Evolutionary conservation across 257 asterid genomes (phyloP), one percentile per base, ranked within the genome.

Genomic region (Solanum boliviense): DNA sequence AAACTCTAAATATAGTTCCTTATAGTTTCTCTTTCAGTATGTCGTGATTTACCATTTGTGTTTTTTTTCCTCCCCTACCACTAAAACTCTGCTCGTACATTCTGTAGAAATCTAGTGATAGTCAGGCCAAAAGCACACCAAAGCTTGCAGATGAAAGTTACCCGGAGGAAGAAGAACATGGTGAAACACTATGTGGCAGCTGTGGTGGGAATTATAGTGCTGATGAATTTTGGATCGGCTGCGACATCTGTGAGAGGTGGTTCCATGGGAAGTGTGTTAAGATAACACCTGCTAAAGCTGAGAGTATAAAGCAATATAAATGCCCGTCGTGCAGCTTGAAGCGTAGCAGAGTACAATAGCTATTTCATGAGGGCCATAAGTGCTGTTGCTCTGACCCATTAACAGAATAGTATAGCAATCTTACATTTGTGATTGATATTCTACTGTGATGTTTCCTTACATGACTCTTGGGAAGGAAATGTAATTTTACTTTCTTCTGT

Each of bases 181-280:
- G 98, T 4, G 98, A 95, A 87, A 93, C 99, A 18, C 94, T 93
- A 13, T 96, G 99, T 21, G 99, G 99, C 44, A 94, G 91, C 93
- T 96, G 99, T 48, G 96, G 95, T 13, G 99, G 99, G 85, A 95
- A 93, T 70, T 96, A 96, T 90, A 95, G 89, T 23, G 96, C 96
- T 5, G 98, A 96, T 32, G 99, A 96, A 91, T 96, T 96, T 91
- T 96, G 99, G 99, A 96, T 96, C 5, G 98, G 99, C 67, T 96
- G 99, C 32, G 99, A 96, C 89, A 92, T 93, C 65, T 96, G 99
- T 13, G 99, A 96, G 91, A 89, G 92, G 87, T 96, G 99, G 98
- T 96, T 79, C 89, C 98, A 96, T 41, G 99, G 99, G 86, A 95
- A 95, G 90, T 96, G 99, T 79, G 99, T 96, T 88, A 96, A 96